phyloP scores from a whole-genome alignment of 2,329 filamentous ascomycete genomes.

The Xylaria multiplex region DNA sequence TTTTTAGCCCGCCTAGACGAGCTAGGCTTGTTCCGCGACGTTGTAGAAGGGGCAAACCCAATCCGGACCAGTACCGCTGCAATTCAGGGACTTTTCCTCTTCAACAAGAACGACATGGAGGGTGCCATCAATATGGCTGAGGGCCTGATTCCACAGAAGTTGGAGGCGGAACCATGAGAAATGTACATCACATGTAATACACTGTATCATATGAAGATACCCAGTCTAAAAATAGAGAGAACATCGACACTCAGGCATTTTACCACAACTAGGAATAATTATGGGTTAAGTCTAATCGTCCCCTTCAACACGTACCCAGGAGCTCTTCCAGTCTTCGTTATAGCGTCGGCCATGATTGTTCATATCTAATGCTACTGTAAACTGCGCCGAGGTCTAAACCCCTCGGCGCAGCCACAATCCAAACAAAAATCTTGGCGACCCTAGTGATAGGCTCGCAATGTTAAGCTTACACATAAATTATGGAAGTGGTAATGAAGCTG shows the following conservation, averaged over 20 bases:
- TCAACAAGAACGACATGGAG: constrained; percentile 90
- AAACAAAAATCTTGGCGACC: too few relatives aligned
- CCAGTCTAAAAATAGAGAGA: constrained; percentile 30
- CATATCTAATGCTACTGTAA: constrained; percentile 33
- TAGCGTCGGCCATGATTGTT: constrained; percentile 40
- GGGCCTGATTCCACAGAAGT: constrained; percentile 67
- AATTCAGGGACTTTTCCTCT: constrained; percentile 92
- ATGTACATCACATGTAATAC: constrained; percentile 36
- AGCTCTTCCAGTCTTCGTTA: constrained; percentile 5
- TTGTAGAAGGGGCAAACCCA: constrained; percentile 57
- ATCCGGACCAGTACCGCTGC: constrained; percentile 82
- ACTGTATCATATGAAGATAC: constrained; percentile 44
- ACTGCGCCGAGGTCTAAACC: constrained; percentile 37
- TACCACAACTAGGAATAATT: neutral
- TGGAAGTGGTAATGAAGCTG: too few relatives aligned
- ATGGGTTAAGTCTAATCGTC: neutral
- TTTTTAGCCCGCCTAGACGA: constrained; percentile 78
- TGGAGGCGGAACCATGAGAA: constrained; percentile 57
- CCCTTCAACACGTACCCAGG: constrained; percentile 2
- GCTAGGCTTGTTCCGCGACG: constrained; percentile 74
- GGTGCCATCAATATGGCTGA: constrained; percentile 86
- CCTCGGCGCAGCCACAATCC: too few relatives aligned
- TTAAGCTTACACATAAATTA: too few relatives aligned
- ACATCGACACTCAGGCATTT: constrained; percentile 1
- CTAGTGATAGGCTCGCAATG: too few relatives aligned